Conservation (phyloP, 495 filamentous ascomycete species). For the Penicillium paradoxum region DNA sequence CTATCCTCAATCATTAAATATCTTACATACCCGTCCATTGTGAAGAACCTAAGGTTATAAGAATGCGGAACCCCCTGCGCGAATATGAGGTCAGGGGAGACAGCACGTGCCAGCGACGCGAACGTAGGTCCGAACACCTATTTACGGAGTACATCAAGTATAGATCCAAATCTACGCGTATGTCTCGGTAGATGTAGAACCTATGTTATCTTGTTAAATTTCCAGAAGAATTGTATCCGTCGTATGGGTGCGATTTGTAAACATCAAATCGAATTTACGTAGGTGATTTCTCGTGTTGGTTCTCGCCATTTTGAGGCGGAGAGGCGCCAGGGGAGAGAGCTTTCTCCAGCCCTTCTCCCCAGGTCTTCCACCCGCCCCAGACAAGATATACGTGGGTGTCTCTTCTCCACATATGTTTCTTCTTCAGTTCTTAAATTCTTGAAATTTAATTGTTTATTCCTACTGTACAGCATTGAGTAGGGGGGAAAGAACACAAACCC, state of each 20-base stretch:
- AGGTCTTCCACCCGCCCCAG: not conserved
- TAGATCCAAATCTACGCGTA: not conserved
- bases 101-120: conserved; percentile 16
- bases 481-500: no score
- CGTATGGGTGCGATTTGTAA: no score
- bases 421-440: not conserved
- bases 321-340: conserved; percentile 1
- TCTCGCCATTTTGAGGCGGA: not conserved
- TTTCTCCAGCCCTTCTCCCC: not conserved
- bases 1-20: not conserved
- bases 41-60: conserved; percentile 3
- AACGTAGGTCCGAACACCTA: conserved; percentile 12
- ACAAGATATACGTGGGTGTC: not conserved
- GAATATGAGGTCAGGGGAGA: conserved; percentile 7
- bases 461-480: not conserved
- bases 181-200: not conserved
- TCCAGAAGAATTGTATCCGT: no score
- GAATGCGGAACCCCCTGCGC: conserved; percentile 2
- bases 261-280: no score
- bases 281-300: not conserved
- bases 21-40: conserved; percentile 23
- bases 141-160: not conserved
- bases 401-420: not conserved
- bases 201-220: no score
- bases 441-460: not conserved